Base-by-base conservation (phyloP, 176 grass and related monocot genomes). In the Carex parvula region DNA sequence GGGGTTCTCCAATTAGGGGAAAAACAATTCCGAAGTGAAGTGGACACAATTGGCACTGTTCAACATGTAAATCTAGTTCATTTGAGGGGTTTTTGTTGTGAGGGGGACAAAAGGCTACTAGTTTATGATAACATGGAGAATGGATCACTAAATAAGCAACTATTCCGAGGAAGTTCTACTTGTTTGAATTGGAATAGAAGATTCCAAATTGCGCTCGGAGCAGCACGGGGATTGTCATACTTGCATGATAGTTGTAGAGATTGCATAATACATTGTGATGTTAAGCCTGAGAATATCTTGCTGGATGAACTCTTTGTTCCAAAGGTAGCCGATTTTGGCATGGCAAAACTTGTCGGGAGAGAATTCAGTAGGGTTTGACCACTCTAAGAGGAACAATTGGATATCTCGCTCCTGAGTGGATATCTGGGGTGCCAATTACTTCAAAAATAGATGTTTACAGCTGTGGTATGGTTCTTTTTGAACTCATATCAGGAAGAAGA, bases 211-310 rank as follows among this genome's bases (percentile, higher is more conserved):
- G 86, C 84, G 21, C 4, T 90, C 0, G 85, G 91, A 57, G 30
- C 30, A 6, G 88, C 91, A 0, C 70, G 74, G 56, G 88, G 86
- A 6, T 58, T 93, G 29, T 24, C 67, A 17, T 92, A 92, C 33
- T 70, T 91, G 3, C 92, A 91, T n/a, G 59, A 88, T 12, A 86
- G 64, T 35, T 94, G 89, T 70, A 69, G 59, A 37, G 87, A 89
- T 75, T 68, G 85, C 84, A 94, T 94, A 76, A 89, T 91, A 5
- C 89, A 94, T 85, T 89, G 89, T 64, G 92, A 90, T 85, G 69
- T 94, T 54, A 91, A 94, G 74, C 92, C 89, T 16, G 92, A 88
- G 81, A 94, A 94, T 84, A 94, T 94, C 15, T 69, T 90, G 11
- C 37, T 94, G 1, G 86, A 87, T n/a, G 80, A 18, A 2, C 3